Evolutionary conservation across 2,329 filamentous ascomycete genomes (phyloP), one percentile per base, ranked within the genome.

Genomic region (Aspergillus aculeatinus): DNA sequence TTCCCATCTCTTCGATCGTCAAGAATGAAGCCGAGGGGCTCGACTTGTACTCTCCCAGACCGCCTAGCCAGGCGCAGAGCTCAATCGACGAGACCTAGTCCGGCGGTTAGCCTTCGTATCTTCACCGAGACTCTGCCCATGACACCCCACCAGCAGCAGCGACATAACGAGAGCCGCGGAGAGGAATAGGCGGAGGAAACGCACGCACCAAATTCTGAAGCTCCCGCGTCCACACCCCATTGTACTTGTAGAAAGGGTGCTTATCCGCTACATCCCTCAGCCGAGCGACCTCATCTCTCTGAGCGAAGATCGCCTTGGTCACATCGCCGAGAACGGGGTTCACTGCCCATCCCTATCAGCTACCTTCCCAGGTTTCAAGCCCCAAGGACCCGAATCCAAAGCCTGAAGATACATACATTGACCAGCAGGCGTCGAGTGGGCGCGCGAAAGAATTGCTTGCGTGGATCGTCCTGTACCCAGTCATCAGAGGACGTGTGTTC

Each of bases 181-280:
- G 23, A 6, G 44, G 23, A 29, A 39, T 3, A 27, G 7, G 27
- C 14, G 21, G 7, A 21, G 77, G 23, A 23, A 23, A 23, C 23
- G 23, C 23, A 81, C 79, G 83, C 83, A 84, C 86, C 49, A 91
- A 85, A 74, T 91, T 91, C 76, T 98, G 94, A 57, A 97, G 80
- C 70, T 90, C 87, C 60, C 91, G 86, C 29, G 87, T 85, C 95
- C 95, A 99, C 74, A 92, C 86, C 59, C 83, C 81, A 77, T 97
- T 97, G 81, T 96, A 97, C 84, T 96, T 97, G 87, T 98, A 99
- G 82, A 98, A 99, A 0, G 95, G 94, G 70, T 96, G 89, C 74
- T 90, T 84, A 27, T 92, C 93, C 2, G 93, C 92, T 57, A 91
- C 85, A 57, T 83, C 78, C 62, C 86, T 85, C 49, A 99, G 85